Conservation (phyloP, 83 land plant species). For the Thuja plicata region DNA sequence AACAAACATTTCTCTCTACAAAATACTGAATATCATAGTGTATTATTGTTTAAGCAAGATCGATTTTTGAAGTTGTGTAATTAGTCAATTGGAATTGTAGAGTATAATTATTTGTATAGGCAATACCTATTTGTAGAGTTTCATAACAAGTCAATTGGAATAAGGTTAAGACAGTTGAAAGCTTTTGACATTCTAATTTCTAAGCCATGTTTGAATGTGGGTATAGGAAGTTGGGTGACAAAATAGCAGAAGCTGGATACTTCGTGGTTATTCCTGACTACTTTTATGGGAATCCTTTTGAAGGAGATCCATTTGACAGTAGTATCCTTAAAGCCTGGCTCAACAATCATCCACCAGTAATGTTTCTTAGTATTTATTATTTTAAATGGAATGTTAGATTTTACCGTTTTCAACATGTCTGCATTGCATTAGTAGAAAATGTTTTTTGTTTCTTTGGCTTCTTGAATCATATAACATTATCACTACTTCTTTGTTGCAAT, state of each 20-base stretch:
- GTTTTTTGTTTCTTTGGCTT: background rate
- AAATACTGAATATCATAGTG: background rate
- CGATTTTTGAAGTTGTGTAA: background rate
- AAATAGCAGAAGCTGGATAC: slow-evolving; percentile 49
- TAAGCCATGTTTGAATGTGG: background rate
- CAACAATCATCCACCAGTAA: slow-evolving; percentile 36
- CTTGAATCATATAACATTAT: background rate
- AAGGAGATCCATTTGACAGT: slow-evolving; percentile 1
- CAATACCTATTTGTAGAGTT: no score
- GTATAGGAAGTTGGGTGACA: slow-evolving; percentile 55
- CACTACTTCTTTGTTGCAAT: background rate
- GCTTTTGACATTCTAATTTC: background rate
- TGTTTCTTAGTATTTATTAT: background rate
- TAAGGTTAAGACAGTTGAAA: background rate
- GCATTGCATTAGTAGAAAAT: background rate
- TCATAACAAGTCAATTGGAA: background rate
- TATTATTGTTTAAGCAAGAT: no score
- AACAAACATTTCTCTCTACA: background rate
- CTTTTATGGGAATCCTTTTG: slow-evolving; percentile 49
- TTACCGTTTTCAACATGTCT: background rate
- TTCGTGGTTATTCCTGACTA: slow-evolving; percentile 53
- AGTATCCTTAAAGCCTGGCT: slow-evolving; percentile 27
- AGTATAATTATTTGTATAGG: no score
- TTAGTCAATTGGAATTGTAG: no score
- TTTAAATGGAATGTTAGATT: background rate